Evolutionary conservation across 768 basidiomycete species (phyloP).

Genomic region (Hericium coralloides): DNA sequence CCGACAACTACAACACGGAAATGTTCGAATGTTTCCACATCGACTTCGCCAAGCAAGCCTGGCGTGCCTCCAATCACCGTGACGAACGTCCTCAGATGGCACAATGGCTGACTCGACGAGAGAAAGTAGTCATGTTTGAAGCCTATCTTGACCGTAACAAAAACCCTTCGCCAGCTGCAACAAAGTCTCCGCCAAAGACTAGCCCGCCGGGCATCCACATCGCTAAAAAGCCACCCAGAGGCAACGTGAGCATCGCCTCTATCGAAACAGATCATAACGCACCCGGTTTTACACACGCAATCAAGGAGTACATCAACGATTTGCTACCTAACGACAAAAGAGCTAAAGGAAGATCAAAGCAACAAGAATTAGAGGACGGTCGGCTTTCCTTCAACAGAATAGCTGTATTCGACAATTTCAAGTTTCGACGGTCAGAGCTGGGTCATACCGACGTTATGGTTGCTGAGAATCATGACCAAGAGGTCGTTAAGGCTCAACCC

Average conservation of each 20-base stretch:
- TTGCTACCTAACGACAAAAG: not conserved
- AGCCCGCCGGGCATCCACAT: not conserved
- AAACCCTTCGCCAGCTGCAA: not conserved
- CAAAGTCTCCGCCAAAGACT: not conserved
- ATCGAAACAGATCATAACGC: not conserved
- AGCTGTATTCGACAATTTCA: not conserved
- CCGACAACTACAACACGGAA: constrained; percentile 14
- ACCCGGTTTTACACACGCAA: not conserved
- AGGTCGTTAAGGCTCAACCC: not conserved
- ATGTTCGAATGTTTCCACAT: constrained; percentile 11
- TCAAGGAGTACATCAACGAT: not conserved
- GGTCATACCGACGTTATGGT: not conserved
- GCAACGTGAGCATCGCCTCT: not conserved
- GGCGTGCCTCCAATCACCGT: not conserved
- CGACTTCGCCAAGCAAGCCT: constrained; percentile 2
- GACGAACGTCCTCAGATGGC: constrained; percentile 3
- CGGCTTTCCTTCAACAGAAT: not conserved
- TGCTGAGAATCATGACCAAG: not conserved
- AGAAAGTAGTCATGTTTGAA: not conserved
- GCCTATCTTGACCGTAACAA: not conserved
- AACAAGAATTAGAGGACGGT: too few relatives aligned
- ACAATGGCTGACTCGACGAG: not conserved
- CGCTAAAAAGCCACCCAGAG: too few relatives aligned
- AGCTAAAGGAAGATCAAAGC: too few relatives aligned
- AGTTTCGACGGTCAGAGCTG: not conserved